Evolutionary conservation across 2,329 filamentous ascomycete species (phyloP), one percentile per base, ranked within the genome.

Genomic region (Trichoderma cornu-damae): DNA sequence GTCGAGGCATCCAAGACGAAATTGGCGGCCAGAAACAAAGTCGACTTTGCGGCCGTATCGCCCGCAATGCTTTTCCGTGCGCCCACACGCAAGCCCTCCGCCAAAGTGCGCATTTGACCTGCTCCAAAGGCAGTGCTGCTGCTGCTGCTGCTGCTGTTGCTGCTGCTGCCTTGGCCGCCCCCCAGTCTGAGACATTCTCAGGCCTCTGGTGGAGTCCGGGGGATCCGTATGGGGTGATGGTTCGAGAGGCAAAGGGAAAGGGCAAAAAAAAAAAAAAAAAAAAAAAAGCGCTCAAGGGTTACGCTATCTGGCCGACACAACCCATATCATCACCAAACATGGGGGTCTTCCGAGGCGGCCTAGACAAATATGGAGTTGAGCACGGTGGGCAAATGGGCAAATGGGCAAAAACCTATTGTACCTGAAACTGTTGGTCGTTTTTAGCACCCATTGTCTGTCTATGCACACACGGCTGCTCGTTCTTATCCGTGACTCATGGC

Each of bases 141-240:
- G n/a, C n/a, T n/a, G n/a, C n/a, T n/a, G n/a, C n/a, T n/a, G n/a
- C n/a, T n/a, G n/a, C n/a, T n/a, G n/a, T n/a, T n/a, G n/a, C n/a
- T n/a, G n/a, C n/a, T n/a, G n/a, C n/a, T 26, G 51, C 42, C 40
- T 47, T 55, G 52, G 42, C 52, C 30, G 24, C 30, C 51, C 51
- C 50, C 30, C 46, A 55, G 22, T 18, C n/a, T 55, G 52, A 55
- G 52, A 55, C 52, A 30, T 55, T 46, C n/a, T n/a, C 52, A 55
- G 42, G 52, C 22, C 42, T 30, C 49, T 8, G 18, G 52, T 55
- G 52, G 52, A 38, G 52, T 46, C 24, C 22, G 18, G 8, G 42
- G 52, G 52, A 42, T 54, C 51, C 9, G 52, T 37, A 55, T 55
- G 52, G 52, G 52, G 52, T 55, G 32, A 46, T 54, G 52, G 51